phyloP scores from a whole-genome alignment of 768 basidiomycete genomes.

The Heimioporus sp. region DNA sequence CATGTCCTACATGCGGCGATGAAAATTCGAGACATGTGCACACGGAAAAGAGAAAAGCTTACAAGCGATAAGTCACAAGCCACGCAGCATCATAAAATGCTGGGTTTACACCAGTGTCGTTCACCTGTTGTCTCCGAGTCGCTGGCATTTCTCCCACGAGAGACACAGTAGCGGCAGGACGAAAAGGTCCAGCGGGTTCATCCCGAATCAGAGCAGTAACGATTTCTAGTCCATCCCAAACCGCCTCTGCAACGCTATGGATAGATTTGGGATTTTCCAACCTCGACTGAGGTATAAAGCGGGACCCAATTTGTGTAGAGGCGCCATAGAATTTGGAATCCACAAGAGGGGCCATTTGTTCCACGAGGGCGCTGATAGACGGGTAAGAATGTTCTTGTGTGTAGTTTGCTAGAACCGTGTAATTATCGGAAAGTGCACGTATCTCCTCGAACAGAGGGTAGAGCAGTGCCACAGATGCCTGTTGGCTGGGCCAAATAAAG shows the following conservation, averaged over 20 bases:
- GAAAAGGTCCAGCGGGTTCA: not conserved
- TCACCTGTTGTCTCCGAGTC: constrained; percentile 1
- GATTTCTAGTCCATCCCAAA: no score
- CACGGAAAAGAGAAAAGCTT: not conserved
- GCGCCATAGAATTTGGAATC: constrained; percentile 8
- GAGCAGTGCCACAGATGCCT: constrained; percentile 6
- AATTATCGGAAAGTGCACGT: constrained; percentile 8
- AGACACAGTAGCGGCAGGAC: no score
- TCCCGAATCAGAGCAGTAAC: not conserved
- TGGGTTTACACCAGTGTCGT: constrained; percentile 19
- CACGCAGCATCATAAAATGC: constrained; percentile 16
- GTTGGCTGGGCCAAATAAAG: constrained; percentile 7
- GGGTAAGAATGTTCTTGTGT: constrained; percentile 11
- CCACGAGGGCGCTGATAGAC: constrained; percentile 7
- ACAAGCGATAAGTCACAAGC: constrained; percentile 11
- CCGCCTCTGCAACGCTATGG: no score
- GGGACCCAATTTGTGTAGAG: constrained; percentile 8
- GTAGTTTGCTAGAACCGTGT: constrained; percentile 7
- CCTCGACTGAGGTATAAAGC: constrained; percentile 14
- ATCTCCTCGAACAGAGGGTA: constrained; percentile 16
- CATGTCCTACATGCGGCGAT: constrained; percentile 7
- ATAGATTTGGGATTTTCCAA: constrained; percentile 2
- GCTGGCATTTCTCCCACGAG: constrained; percentile 16
- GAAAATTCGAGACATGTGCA: not conserved
- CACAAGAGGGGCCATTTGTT: constrained; percentile 2